These are phyloP conservation scores for Choiromyces venosus DNA, from an alignment of 495 filamentous ascomycete genomes.

Conservation along the genomic window DNA sequence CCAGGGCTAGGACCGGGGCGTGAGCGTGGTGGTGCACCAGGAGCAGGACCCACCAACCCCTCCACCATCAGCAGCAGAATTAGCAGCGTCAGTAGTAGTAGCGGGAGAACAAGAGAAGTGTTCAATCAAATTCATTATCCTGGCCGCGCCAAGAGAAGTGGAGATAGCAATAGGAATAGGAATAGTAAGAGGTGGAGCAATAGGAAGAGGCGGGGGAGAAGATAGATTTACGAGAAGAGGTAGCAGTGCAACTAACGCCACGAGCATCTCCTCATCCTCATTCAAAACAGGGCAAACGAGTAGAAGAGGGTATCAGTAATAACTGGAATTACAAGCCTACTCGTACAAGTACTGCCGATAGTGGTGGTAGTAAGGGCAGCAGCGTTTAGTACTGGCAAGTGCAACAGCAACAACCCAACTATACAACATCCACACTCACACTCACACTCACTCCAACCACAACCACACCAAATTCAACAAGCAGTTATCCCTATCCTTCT, in stretches of 20 bases:
- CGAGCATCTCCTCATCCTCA: background rate
- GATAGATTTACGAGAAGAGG: background rate
- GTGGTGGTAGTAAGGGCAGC: background rate
- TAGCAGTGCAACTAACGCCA: background rate
- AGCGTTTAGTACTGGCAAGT: background rate
- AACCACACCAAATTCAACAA: background rate
- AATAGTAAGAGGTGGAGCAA: background rate
- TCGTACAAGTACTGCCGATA: background rate
- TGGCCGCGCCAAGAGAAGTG: background rate
- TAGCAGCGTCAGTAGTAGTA: background rate
- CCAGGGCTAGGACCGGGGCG: conserved; percentile 27
- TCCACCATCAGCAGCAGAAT: conserved; percentile 15
- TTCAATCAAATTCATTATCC: too few species aligned
- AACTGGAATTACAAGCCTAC: background rate
- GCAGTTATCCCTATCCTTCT: background rate
- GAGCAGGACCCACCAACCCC: conserved; percentile 36
- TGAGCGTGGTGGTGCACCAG: conserved; percentile 13
- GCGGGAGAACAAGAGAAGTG: background rate
- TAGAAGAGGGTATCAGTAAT: background rate
- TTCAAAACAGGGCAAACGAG: background rate
- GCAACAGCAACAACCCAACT: background rate
- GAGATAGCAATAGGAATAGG: background rate
- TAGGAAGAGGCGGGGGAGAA: conserved; percentile 1
- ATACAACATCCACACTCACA: background rate
- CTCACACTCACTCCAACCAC: background rate